These are phyloP conservation scores for Flaveria floridana DNA, from an alignment of 140 eudicot genomes.

Conservation along the genomic window DNA sequence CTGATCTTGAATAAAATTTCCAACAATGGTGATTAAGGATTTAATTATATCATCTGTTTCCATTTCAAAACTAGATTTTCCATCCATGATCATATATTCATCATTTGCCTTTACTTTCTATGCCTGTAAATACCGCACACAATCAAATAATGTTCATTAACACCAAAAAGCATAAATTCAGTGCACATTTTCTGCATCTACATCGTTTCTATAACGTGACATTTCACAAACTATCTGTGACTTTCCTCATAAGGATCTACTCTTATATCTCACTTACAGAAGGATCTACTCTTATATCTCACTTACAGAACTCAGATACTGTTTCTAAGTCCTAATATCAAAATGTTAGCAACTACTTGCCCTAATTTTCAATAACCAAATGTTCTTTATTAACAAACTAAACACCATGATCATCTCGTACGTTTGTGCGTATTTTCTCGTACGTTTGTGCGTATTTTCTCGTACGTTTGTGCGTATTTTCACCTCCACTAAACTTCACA, in stretches of 20 bases:
- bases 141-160: too few species aligned
- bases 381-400: neutral
- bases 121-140: too few species aligned
- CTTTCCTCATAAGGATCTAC: neutral
- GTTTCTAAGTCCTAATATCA: too few species aligned
- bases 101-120: neutral
- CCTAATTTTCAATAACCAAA: conserved; percentile 16
- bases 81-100: conserved; percentile 36
- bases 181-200: too few species aligned
- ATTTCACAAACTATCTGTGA: too few species aligned
- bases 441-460: neutral
- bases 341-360: too few species aligned
- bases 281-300: too few species aligned
- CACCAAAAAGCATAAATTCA: too few species aligned
- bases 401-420: neutral
- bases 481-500: neutral
- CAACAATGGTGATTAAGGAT: conserved; percentile 53
- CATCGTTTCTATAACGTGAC: too few species aligned
- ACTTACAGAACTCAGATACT: too few species aligned
- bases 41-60: conserved; percentile 57
- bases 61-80: conserved; percentile 51
- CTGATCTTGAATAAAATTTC: conserved; percentile 64
- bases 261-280: too few species aligned
- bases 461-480: neutral
- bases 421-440: neutral